Base-by-base conservation (phyloP, 1,139 yeast genomes). In the Candida sp. region DNA sequence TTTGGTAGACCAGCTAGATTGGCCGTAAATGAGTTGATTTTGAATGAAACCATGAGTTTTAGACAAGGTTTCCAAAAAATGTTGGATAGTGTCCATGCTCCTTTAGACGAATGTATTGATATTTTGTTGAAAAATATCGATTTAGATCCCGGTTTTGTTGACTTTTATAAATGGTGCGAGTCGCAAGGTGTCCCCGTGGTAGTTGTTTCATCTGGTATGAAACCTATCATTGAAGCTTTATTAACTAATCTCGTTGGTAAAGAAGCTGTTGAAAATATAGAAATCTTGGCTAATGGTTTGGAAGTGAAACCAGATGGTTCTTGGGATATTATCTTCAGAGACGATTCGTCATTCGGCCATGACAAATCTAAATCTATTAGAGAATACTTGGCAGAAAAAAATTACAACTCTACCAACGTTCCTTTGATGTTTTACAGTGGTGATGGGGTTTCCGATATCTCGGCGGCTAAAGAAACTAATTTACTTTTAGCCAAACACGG, bases 381-480 rank as follows among this genome's bases (percentile, higher is more conserved):
- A 47, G 87, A 88, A 36, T 87, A 80, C 58, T 78, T 74, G 63
- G 54, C 60, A 49, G 50, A 69, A 62, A 61, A 77, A 73, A 54
- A 69, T 57, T 59, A 66, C 68, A 39, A 42, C 12, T 51, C 58
- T 15, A 43, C 51, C 7, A 48, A 49, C 29, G 43, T 50, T 7
- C 90, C 93, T 8, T 70, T 73, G 38, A 73, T 90, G 55, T 87
- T 91, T 62, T 93, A 93, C 72, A 87, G 96, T 60, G 99, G 99
- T 45, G 99, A 93, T 61, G 99, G 99, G 48, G 97, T 93, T 25
- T 84, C 95, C 43, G 99, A 93, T 63, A 73, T 93, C 53, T 82
- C 90, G 48, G 99, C 99, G 22, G 98, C 98, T 29, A 84, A 86
- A 60, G 97, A 93, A 63, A 90, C 99, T 41, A 91, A 95, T 63